Conservation (phyloP, 805 yeast genomes). For the Candida chauliodis region DNA sequence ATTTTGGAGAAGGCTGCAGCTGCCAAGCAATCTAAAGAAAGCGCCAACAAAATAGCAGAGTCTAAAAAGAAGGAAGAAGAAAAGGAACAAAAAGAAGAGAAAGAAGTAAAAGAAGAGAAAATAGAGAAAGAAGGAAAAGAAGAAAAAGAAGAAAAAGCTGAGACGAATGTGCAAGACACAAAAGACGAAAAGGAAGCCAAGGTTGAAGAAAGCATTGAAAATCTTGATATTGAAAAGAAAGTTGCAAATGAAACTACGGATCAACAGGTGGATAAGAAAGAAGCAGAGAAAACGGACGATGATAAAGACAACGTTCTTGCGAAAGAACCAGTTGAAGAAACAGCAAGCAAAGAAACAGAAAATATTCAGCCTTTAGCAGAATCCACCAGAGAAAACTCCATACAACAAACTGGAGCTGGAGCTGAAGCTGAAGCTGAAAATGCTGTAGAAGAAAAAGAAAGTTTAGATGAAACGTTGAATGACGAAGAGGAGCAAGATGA, state of each 20-base stretch:
- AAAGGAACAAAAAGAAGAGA: conserved; percentile 7
- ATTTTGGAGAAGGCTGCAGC: conserved; percentile 24
- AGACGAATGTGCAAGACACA: conserved; percentile 4
- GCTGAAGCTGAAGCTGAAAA: conserved; percentile 10
- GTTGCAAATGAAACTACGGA: conserved; percentile 1
- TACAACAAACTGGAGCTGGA: conserved; percentile 1
- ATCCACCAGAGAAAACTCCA: background rate
- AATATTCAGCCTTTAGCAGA: conserved; percentile 4
- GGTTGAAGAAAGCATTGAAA: background rate
- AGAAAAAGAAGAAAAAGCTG: conserved; percentile 6
- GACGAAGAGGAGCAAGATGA: conserved; percentile 10
- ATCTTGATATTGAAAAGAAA: conserved; percentile 11
- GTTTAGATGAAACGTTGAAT: conserved; percentile 12
- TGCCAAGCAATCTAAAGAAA: conserved; percentile 8
- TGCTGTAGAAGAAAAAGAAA: conserved; percentile 12
- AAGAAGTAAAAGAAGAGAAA: background rate
- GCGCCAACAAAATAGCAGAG: conserved; percentile 3
- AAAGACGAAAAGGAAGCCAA: conserved; percentile 8
- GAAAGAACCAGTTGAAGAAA: conserved; percentile 7
- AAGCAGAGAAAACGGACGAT: no score
- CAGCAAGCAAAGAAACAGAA: conserved; percentile 6
- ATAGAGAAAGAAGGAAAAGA: background rate
- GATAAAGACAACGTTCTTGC: background rate
- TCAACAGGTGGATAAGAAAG: no score
- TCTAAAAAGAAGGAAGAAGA: background rate